Evolutionary conservation across 108 stramenopile genomes (phyloP).

Genomic region (Skeletonema marinoi): DNA sequence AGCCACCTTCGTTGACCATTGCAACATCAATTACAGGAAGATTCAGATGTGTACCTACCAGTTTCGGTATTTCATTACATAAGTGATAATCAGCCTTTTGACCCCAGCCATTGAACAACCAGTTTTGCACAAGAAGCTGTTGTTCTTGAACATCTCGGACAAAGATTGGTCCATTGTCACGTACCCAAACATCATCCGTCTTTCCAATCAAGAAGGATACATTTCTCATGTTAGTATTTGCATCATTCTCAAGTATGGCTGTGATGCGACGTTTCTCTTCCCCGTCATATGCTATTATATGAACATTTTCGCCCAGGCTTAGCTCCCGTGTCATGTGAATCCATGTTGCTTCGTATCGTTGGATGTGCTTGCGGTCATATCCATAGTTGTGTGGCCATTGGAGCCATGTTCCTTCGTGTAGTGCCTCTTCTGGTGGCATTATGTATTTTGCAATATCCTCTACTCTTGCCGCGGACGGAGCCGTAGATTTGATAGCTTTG

Average conservation of each 20-base stretch:
- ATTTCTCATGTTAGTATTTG: conserved; percentile 22
- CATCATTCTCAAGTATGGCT: not conserved
- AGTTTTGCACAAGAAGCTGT: conserved; percentile 23
- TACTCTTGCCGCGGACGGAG: too few relatives aligned
- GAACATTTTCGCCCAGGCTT: conserved; percentile 42
- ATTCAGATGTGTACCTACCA: conserved; percentile 12
- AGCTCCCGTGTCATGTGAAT: conserved; percentile 44
- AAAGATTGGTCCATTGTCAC: conserved; percentile 65
- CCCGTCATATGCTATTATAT: conserved; percentile 45
- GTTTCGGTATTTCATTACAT: conserved; percentile 22
- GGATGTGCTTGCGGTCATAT: not conserved
- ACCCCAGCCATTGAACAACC: conserved; percentile 59
- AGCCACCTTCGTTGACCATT: conserved; percentile 58
- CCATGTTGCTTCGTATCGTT: conserved; percentile 49
- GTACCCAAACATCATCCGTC: conserved; percentile 58
- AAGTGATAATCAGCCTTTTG: conserved; percentile 21
- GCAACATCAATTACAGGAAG: conserved; percentile 16
- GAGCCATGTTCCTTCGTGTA: conserved; percentile 56
- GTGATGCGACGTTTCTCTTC: conserved; percentile 16
- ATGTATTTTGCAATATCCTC: not conserved
- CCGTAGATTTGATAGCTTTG: too few relatives aligned
- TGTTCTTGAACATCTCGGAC: conserved; percentile 20
- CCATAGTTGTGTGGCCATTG: conserved; percentile 51
- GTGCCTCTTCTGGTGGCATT: conserved; percentile 44
- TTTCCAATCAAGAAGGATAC: conserved; percentile 27